phyloP scores from a whole-genome alignment of 805 yeast genomes.

The Wickerhamiella hasegawae region DNA sequence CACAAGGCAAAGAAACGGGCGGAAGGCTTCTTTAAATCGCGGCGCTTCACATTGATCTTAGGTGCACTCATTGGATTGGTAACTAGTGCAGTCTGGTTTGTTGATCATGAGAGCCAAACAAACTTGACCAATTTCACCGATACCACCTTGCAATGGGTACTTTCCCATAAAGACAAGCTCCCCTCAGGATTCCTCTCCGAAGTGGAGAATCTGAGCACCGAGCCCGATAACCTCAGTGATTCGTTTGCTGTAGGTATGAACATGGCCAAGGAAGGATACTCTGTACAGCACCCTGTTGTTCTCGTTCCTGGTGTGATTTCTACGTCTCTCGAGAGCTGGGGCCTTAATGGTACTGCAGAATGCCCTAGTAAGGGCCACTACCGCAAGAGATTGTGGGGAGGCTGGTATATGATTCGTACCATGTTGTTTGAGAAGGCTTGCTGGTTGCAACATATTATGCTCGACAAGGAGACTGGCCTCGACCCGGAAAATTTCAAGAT shows the following conservation, averaged over 20 bases:
- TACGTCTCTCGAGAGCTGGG: conserved; percentile 92
- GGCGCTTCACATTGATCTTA: background rate
- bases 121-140: conserved; percentile 1
- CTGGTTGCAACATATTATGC: conserved; percentile 83
- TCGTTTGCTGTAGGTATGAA: conserved; percentile 77
- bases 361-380: conserved; percentile 79
- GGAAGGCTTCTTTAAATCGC: background rate
- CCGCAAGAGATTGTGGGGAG: conserved; percentile 90
- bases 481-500: conserved; percentile 75
- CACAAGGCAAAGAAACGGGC: background rate
- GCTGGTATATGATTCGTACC: conserved; percentile 82
- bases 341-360: conserved; percentile 52
- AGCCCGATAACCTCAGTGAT: conserved; percentile 36
- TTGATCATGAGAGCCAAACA: background rate
- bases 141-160: conserved; percentile 3
- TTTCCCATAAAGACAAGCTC: conserved; percentile 34
- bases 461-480: conserved; percentile 81
- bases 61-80: background rate
- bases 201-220: conserved; percentile 37
- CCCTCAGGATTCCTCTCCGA: conserved; percentile 50
- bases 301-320: conserved; percentile 94
- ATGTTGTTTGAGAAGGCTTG: conserved; percentile 86
- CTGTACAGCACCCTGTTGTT: conserved; percentile 59
- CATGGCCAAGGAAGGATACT: conserved; percentile 36
- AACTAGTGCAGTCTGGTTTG: background rate